Conservation (phyloP, 352 stramenopile species). For the Phytopythium helicoides region DNA sequence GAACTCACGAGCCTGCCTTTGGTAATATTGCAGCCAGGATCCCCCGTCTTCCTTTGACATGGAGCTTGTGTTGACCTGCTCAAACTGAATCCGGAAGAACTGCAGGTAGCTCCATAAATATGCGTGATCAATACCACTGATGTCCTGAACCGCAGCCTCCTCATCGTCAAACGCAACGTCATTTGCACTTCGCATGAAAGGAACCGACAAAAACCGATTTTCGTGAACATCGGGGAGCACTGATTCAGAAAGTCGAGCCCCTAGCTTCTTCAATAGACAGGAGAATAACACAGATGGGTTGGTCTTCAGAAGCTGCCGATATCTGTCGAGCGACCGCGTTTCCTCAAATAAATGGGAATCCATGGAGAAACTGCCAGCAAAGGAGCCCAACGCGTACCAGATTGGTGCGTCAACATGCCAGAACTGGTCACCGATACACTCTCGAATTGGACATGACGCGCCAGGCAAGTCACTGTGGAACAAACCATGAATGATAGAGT, state of each 20-base stretch:
- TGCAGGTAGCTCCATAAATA: slow-evolving; percentile 47
- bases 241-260: slow-evolving; percentile 42
- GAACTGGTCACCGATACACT: slow-evolving; percentile 64
- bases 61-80: slow-evolving; percentile 26
- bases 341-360: slow-evolving; percentile 21
- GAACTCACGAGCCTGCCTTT: slow-evolving; percentile 19
- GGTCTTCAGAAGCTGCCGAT: slow-evolving; percentile 40
- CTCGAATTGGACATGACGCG: slow-evolving; percentile 18
- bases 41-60: slow-evolving; percentile 7
- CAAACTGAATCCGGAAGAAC: slow-evolving; percentile 62
- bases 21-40: slow-evolving; percentile 23
- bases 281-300: slow-evolving; percentile 65
- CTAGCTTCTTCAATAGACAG: slow-evolving; percentile 52
- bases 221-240: slow-evolving; percentile 60
- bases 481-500: slow-evolving; percentile 65
- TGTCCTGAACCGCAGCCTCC: slow-evolving; percentile 43
- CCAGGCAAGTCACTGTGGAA: slow-evolving; percentile 46
- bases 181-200: slow-evolving; percentile 49
- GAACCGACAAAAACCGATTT: slow-evolving; percentile 46
- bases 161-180: slow-evolving; percentile 59
- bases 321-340: slow-evolving; percentile 31
- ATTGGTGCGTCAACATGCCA: slow-evolving; percentile 71
- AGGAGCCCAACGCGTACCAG: slow-evolving; percentile 56
- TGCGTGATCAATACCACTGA: slow-evolving; percentile 31
- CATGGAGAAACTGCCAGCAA: slow-evolving; percentile 55